Conservation (phyloP, 129 eudicot species). For the Ambrosia artemisiifolia region DNA sequence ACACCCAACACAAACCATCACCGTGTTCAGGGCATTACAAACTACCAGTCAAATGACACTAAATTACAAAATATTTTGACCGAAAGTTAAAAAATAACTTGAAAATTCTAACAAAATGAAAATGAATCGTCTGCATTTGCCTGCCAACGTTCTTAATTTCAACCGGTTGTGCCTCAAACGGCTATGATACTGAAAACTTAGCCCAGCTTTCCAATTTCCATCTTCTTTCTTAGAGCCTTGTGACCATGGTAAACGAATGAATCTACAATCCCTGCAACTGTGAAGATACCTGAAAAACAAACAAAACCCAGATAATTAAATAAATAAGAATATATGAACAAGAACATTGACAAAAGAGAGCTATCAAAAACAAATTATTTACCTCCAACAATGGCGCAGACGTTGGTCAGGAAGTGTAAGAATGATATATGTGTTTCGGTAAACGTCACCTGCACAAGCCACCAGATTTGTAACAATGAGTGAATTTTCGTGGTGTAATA, state of each 20-base stretch:
- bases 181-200: constrained; percentile 25
- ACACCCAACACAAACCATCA: constrained; percentile 15
- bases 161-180: constrained; percentile 7
- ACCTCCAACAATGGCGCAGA: constrained; percentile 99
- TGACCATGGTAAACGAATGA: constrained; percentile 83
- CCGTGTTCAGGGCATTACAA: constrained; percentile 25
- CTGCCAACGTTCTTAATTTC: constrained; percentile 13
- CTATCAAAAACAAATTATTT: constrained; percentile 5
- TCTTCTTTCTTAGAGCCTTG: constrained; percentile 73
- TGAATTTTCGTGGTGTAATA: not conserved
- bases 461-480: not conserved
- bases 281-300: constrained; percentile 55
- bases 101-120: constrained; percentile 26
- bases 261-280: constrained; percentile 90
- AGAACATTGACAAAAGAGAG: not conserved
- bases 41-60: constrained; percentile 27
- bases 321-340: not conserved
- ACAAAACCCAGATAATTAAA: not conserved
- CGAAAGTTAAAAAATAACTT: constrained; percentile 16
- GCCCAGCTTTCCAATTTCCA: constrained; percentile 66
- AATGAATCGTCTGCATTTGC: constrained; percentile 22
- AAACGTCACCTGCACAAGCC: constrained; percentile 74
- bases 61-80: constrained; percentile 25
- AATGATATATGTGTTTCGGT: constrained; percentile 67
- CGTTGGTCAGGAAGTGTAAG: constrained; percentile 81